Evolutionary conservation across 805 yeast species (phyloP), one percentile per base, ranked within the genome.

Genomic region (Candida sanyiensis): DNA sequence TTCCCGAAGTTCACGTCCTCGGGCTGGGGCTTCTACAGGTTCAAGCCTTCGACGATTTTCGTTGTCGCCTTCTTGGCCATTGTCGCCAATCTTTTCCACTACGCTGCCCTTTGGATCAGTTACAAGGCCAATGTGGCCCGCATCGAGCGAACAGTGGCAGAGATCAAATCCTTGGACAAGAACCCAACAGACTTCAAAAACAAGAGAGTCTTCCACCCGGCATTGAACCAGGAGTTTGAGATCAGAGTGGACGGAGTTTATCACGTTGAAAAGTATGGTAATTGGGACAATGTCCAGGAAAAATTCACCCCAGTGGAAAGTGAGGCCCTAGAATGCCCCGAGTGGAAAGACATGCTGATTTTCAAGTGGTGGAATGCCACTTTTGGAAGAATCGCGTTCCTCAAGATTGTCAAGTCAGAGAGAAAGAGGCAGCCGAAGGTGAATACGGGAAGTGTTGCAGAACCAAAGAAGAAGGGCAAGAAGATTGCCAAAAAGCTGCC

Each of bases 1-100:
- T 90, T 93, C 62, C 97, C 98, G 6, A 69, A 71, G 45, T 86
- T 83, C 73, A 77, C 78, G 42, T 85, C 44, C 0, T 36, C 43
- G 2, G 46, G 79, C 12, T 75, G 83, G 66, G 67, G 68, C 46
- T 75, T 82, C 57, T 57, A 75, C 54, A 71, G 80, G 59, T 87
- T 69, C 70, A 73, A 81, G 52, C 96, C 88, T 17, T 81, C 82
- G 28, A 56, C 73, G 23, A 48, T 70, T 9, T 56, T 77, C 35
- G 74, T 83, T 0, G 28, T 79, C 2, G 48, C 64, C 3, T 65
- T 82, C 24, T 53, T 85, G 21, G 74, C 66, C 39, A 25, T 75
- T 1, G 47, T 82, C 9, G 62, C 74, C 20, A 69, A 81, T 24
- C 52, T 62, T 1, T 73, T 80, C 30, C 95, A 87, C 50, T 80